Percentiles rank a stretch among this genome's conserved stretches.
Conservation (phyloP, 2,329 filamentous ascomycete genomes). For the Aureobasidium musti region DNA sequence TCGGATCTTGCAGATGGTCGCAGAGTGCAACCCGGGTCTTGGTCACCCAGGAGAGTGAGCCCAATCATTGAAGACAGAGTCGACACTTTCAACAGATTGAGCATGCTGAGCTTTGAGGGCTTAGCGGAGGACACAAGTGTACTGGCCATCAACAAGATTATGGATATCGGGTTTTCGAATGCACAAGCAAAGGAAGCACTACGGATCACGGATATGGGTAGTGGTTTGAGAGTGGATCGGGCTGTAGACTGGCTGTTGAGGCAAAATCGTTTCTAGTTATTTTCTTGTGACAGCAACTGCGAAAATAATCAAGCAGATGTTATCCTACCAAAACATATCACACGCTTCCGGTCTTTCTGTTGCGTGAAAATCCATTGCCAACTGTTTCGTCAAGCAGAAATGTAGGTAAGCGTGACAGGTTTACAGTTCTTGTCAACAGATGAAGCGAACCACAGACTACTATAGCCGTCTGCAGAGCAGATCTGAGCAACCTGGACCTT, state of each 20-base stretch:
- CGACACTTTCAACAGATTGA: conserved; percentile 34
- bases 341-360: no score
- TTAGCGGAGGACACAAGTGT: conserved; percentile 57
- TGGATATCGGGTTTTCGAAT: conserved; percentile 61
- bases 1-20: background rate
- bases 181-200: conserved; percentile 60
- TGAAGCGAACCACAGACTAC: no score
- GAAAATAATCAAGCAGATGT: background rate
- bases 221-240: conserved; percentile 59
- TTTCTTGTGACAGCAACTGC: conserved; percentile 17
- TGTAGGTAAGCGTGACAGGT: no score
- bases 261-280: conserved; percentile 34
- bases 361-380: no score
- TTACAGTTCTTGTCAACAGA: no score
- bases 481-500: no score
- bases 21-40: background rate
- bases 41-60: conserved; percentile 33
- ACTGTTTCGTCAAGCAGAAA: no score
- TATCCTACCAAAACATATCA: background rate
- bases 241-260: conserved; percentile 58
- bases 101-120: conserved; percentile 36
- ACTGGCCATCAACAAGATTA: conserved; percentile 58
- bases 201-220: conserved; percentile 60
- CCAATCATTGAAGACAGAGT: conserved; percentile 38
- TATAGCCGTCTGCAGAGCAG: no score